Base-by-base conservation (phyloP, 148 eudicot species). In the Cornus controversa region DNA sequence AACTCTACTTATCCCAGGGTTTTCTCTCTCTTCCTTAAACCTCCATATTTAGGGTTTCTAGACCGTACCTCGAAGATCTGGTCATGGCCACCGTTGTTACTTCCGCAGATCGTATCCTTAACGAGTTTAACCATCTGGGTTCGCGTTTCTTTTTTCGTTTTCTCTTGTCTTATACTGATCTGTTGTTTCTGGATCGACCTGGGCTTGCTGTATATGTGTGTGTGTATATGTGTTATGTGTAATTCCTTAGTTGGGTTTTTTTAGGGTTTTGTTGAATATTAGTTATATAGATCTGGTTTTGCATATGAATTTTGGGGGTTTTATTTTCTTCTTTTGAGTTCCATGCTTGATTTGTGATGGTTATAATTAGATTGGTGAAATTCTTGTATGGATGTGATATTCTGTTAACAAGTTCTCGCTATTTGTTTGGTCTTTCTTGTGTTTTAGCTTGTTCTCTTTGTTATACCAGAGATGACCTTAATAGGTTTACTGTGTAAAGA, bases 31-130 rank as follows among this genome's bases (percentile, higher is more conserved):
- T 8, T 40, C 45, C 45, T 40, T 40, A 40, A 40, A 40, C 45
- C 45, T 40, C 45, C 45, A 40, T 40, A 40, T 40, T 8, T 78
- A 70, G 82, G 79, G 76, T 71, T 77, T 75, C 73, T 74, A 40
- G 45, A 9, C 45, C 27, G 18, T 3, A n/a, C 28, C 27, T 37
- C 42, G 14, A 14, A 6, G 85, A 69, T 83, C 83, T 82, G 69
- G 23, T 71, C 85, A 91, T 91, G 95, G 95, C 95, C 16, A 29
- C 91, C 70, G 89, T 84, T 68, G 87, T 87, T 80, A 80, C 91
- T 70, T 83, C 91, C 10, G 81, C 92, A 65, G 89, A 87, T 86
- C 92, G 88, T 87, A 83, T 84, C 91, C 91, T 87, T 85, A 67
- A 53, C 20, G 2, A 15, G 22, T 60, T 31, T n/a, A 7, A 25